phyloP scores from a whole-genome alignment of 306 rosid species.

The Trifolium repens region DNA sequence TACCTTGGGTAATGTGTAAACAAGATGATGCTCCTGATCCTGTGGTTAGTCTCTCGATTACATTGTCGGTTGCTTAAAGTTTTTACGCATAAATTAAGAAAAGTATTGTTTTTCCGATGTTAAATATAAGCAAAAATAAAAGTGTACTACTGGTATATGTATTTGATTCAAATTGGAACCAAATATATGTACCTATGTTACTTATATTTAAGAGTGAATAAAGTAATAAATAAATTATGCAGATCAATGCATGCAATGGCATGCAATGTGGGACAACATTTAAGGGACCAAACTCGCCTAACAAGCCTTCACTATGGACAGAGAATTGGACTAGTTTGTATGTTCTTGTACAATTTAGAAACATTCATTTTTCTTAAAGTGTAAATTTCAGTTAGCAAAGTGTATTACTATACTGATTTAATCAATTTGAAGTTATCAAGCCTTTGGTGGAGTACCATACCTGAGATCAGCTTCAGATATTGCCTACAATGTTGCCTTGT shows the following conservation, averaged over 20 bases:
- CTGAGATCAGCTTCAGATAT: conserved; percentile 57
- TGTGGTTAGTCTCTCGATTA: conserved; percentile 57
- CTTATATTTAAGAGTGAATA: no score
- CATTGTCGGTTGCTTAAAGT: background rate
- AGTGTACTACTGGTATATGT: background rate
- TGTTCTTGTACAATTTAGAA: conserved; percentile 39
- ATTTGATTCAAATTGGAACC: background rate
- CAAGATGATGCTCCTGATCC: conserved; percentile 93
- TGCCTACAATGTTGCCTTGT: conserved; percentile 59
- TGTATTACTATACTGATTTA: conserved; percentile 15
- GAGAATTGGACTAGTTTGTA: conserved; percentile 97
- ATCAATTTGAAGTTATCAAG: conserved; percentile 48
- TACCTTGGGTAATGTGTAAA: conserved; percentile 93
- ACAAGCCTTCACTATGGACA: conserved; percentile 87
- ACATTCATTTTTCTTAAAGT: background rate
- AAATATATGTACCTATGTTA: background rate
- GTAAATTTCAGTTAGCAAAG: background rate
- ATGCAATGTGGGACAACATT: conserved; percentile 76
- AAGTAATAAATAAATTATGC: conserved; percentile 10
- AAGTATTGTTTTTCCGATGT: background rate
- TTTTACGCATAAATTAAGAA: background rate
- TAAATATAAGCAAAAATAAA: background rate
- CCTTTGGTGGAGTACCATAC: conserved; percentile 50
- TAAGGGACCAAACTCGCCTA: conserved; percentile 84
- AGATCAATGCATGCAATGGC: conserved; percentile 82